Base-by-base conservation (phyloP, 441 rosid species). In the Eruca vesicaria region DNA sequence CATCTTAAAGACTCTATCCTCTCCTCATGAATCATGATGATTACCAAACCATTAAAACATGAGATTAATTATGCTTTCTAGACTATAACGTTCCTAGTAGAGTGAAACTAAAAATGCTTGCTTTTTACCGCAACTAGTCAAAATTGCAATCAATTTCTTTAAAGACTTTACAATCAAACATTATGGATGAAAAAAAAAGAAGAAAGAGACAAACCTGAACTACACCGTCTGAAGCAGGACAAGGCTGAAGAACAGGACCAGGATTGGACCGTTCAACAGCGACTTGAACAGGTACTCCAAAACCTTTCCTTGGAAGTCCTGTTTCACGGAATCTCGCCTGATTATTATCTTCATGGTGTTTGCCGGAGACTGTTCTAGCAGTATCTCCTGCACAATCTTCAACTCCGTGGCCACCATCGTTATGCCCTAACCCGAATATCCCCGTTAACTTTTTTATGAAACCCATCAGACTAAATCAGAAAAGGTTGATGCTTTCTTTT, bases 401-500 rank as follows among this genome's bases (percentile, higher is more conserved):
- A 68, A 56, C 82, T 56, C 68, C 82, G 50, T 84, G 86, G 18
- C 79, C 83, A 50, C 73, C 89, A 56, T 89, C 90, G 74, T 90
- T 94, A 72, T 76, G 87, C 32, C 62, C 87, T 61, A 92, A 69
- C 59, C 98, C 98, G n/a, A 92, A 75, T 62, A 90, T 52, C 73
- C 98, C 98, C 1, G 93, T 92, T 67, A 93, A 72, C 81, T 88
- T 88, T 86, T 76, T 93, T 7, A 93, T 71, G 80, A 93, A 83
- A 72, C 97, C 86, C 98, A 91, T 93, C 69, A 43, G 55, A 10
- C 61, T 14, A 38, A 15, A 71, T 68, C 53, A n/a, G 18, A 14
- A 41, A 14, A 14, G n/a, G 48, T 14, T 2, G 43, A 36, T 14
- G 14, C 5, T 36, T 5, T 41, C 2, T 1, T 41, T 2, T 43